Evolutionary conservation across 495 filamentous ascomycete genomes (phyloP), one percentile per base, ranked within the genome.

Genomic region (Margaritispora aquatica): DNA sequence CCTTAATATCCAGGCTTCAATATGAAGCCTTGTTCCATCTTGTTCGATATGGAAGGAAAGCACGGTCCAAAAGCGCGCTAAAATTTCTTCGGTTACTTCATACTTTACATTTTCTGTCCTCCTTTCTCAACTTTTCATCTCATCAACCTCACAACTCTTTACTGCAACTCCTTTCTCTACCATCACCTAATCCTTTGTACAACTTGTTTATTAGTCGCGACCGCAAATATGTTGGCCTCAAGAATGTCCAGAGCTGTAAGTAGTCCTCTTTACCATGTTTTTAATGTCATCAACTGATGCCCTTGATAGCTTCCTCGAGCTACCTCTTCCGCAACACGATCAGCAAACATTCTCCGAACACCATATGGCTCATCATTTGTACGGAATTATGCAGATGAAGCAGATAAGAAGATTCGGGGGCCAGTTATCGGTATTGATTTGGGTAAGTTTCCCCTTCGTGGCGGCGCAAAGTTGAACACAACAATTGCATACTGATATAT

Each of bases 341-440:
- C 80, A 75, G 81, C 74, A 73, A 88, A 73, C 9, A 65, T 78
- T 61, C 57, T 79, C 27, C 72, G 80, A 57, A 75, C 73, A 65
- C 77, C 77, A 36, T 64, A 76, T 63, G 72, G 68, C 44, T 71
- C 79, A 22, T 76, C 74, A 55, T 83, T 80, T 66, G 75, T 76
- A 62, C 74, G 80, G 77, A 90, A 85, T 77, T 89, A 96, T 75
- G 89, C 88, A 54, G 91, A 92, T 56, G 88, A 88, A 63, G 85
- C 81, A 68, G 87, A 93, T 70, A 84, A 85, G 71, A 92, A 92
- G 79, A 88, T 97, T 56, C 90, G 94, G 80, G 95, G 95, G 69
- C 77, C 87, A 72, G 94, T 98, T 72, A 97, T 98, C 66, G 94
- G 94, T 83, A 97, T 98, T 74, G 94, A 98, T 83, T 80, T 98